Evolutionary conservation across 202 grass and related monocot species (phyloP).

Genomic region (Miscanthus sacchariflorus): DNA sequence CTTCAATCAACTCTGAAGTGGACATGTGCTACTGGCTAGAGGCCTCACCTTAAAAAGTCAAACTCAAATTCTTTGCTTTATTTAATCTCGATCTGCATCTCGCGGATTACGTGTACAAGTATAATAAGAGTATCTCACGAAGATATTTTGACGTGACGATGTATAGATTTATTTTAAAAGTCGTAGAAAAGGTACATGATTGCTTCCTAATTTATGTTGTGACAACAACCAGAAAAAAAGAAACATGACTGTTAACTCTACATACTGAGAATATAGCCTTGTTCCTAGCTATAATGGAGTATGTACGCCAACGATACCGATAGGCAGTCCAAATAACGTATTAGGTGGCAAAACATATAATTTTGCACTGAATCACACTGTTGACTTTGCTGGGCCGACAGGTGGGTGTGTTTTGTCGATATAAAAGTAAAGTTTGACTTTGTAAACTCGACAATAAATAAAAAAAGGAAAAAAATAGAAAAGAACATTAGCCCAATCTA

Average conservation of each 20-base stretch:
- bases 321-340: not conserved
- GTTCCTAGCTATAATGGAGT: not conserved
- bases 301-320: not conserved
- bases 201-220: not conserved
- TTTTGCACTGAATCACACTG: not conserved
- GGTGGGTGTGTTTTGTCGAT: not conserved
- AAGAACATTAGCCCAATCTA: not conserved
- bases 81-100: too few relatives aligned
- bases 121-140: not conserved
- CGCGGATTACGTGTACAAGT: not conserved
- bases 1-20: not conserved
- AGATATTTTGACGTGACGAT: not conserved
- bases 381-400: conserved; percentile 16
- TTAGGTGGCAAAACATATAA: not conserved
- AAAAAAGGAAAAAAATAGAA: not conserved
- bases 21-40: not conserved
- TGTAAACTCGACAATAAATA: not conserved
- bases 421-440: not conserved
- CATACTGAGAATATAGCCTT: not conserved
- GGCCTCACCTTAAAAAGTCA: not conserved
- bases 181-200: not conserved
- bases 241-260: not conserved
- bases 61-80: too few relatives aligned
- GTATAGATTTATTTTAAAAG: not conserved
- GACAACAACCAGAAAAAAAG: not conserved